A percentile compares a stretch with the other conserved stretches of the same genome.
Conservation (phyloP, 208 protist genomes). For the Crithidia thermophila region DNA sequence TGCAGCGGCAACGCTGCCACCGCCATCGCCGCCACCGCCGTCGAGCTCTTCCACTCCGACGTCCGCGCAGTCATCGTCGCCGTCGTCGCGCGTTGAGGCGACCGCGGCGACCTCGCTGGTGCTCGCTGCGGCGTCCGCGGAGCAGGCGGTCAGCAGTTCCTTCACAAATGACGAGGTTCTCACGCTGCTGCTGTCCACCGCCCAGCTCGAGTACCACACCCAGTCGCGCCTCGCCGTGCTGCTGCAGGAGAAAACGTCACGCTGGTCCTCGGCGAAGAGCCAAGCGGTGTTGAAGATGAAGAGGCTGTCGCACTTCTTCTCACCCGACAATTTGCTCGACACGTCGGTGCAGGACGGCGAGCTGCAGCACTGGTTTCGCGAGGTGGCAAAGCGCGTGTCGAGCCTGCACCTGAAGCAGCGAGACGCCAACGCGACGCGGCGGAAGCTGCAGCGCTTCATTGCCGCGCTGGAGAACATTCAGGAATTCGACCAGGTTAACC, state of each 20-base stretch:
- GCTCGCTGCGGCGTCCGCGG: conserved; percentile 15
- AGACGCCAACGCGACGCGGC: conserved; percentile 79
- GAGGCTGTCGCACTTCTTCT: conserved; percentile 94
- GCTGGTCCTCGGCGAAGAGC: conserved; percentile 89
- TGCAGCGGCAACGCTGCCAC: background rate
- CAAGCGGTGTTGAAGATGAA: conserved; percentile 60
- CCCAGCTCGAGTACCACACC: conserved; percentile 95
- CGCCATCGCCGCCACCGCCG: background rate
- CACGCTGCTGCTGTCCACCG: conserved; percentile 91
- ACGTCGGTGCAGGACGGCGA: conserved; percentile 82
- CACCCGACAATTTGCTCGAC: conserved; percentile 75
- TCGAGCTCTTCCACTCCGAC: background rate
- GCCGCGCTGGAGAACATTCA: conserved; percentile 96
- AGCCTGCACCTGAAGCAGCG: conserved; percentile 37
- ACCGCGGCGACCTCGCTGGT: background rate
- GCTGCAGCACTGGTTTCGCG: conserved; percentile 94
- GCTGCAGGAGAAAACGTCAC: conserved; percentile 83
- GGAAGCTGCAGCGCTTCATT: conserved; percentile 97
- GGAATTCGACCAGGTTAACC: conserved; percentile 95
- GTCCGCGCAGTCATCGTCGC: background rate
- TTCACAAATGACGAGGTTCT: conserved; percentile 79
- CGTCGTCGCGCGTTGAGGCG: conserved; percentile 21
- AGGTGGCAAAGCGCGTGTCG: conserved; percentile 81
- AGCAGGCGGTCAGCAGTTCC: conserved; percentile 33
- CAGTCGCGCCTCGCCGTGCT: conserved; percentile 90